These are phyloP conservation scores for Monilinia aucupariae DNA, from an alignment of 2,329 filamentous ascomycete genomes.

Conservation along the genomic window DNA sequence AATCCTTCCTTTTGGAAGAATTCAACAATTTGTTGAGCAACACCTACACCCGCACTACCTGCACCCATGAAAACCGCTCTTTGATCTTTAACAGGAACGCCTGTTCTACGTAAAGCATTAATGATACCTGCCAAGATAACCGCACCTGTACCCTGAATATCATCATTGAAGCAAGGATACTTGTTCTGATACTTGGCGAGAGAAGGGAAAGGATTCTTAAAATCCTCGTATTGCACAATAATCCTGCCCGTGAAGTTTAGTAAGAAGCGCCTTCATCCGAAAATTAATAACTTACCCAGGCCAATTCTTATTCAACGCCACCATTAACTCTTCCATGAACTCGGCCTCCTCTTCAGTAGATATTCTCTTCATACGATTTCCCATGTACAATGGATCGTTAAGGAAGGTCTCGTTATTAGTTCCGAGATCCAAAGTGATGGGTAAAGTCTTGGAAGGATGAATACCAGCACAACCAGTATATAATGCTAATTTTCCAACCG, in stretches of 20 bases:
- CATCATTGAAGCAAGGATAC: conserved; percentile 86
- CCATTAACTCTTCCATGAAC: conserved; percentile 71
- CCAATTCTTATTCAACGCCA: conserved; percentile 60
- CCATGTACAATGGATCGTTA: conserved; percentile 73
- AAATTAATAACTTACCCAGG: conserved; percentile 65
- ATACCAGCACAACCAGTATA: conserved; percentile 84
- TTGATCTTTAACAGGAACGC: conserved; percentile 60
- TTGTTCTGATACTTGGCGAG: conserved; percentile 67
- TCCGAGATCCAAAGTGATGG: conserved; percentile 78
- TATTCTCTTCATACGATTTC: conserved; percentile 60
- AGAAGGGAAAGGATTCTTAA: conserved; percentile 53
- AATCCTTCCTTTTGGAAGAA: conserved; percentile 63
- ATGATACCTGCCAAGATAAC: conserved; percentile 79
- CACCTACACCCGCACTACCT: conserved; percentile 76
- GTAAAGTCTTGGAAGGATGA: conserved; percentile 71
- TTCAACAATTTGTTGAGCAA: conserved; percentile 76
- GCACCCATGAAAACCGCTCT: conserved; percentile 73
- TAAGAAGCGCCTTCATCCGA: conserved; percentile 52
- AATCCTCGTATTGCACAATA: conserved; percentile 66
- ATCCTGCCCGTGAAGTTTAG: conserved; percentile 17
- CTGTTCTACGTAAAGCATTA: conserved; percentile 64
- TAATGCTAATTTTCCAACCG: conserved; percentile 73
- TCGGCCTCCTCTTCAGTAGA: conserved; percentile 67
- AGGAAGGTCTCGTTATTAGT: conserved; percentile 73
- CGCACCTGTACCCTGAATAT: conserved; percentile 83